These are phyloP conservation scores for Lipomyces kockii DNA, from an alignment of 805 yeast species.

Conservation along the genomic window DNA sequence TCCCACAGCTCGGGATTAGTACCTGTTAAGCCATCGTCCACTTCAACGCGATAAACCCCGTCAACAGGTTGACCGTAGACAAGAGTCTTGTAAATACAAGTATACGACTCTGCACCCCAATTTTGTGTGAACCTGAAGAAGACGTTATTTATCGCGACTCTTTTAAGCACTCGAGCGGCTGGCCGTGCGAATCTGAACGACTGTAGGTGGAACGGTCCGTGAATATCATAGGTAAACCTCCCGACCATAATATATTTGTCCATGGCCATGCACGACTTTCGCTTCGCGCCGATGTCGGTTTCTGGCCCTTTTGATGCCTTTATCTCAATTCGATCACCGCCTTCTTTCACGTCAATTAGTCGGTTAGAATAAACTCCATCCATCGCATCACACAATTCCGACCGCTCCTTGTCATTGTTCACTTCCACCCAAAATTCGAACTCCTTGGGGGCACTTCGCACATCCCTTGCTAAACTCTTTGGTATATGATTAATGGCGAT, in stretches of 20 bases:
- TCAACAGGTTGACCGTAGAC: constrained; percentile 41
- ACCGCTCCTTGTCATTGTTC: constrained; percentile 26
- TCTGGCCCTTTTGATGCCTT: constrained; percentile 1
- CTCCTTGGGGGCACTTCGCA: constrained; percentile 41
- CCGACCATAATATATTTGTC: constrained; percentile 36
- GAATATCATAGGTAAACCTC: constrained; percentile 37
- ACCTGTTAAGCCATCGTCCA: not conserved
- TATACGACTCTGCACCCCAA: constrained; percentile 44
- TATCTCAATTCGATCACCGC: constrained; percentile 5
- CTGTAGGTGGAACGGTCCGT: constrained; percentile 36
- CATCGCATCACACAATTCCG: constrained; percentile 9
- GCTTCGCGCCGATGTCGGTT: not conserved
- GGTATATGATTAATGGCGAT: constrained; percentile 42
- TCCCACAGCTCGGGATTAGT: constrained; percentile 2
- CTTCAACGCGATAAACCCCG: not conserved
- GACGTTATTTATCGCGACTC: constrained; percentile 34
- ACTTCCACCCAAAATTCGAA: constrained; percentile 42
- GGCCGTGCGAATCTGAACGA: constrained; percentile 35
- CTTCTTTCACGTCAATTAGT: not conserved
- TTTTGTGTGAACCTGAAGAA: constrained; percentile 41
- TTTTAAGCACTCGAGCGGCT: constrained; percentile 18
- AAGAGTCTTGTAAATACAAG: constrained; percentile 43
- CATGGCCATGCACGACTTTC: not conserved
- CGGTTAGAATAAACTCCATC: constrained; percentile 1
- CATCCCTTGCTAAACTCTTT: constrained; percentile 35